Evolutionary conservation across 306 rosid genomes (phyloP), one percentile per base, ranked within the genome.

Genomic region (Prunus salicina): DNA sequence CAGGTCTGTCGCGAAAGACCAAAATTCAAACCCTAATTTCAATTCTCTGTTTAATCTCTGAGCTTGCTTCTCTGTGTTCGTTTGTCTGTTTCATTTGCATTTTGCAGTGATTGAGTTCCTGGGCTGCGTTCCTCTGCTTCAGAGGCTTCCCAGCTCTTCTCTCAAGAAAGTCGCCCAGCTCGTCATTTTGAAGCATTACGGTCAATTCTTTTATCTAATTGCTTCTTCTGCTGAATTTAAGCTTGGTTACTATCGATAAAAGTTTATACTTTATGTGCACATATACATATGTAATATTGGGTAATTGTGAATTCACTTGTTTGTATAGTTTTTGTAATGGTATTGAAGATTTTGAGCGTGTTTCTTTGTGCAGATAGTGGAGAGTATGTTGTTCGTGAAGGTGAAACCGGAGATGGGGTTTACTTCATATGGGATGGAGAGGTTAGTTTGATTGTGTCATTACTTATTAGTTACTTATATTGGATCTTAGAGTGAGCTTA

Each of bases 351-450:
- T 56, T 34, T 57, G 56, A 57, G 67, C 43, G 72, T 20, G 52
- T 6, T 19, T 34, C 19, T 64, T 53, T 64, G n/a, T 84, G 84
- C 75, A 95, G 98, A 84, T 75, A 69, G 80, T 1, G 88, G 97
- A 76, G 90, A 83, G 52, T 77, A 79, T 76, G 86, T 95, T 81
- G 96, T 90, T 67, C 97, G 90, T 25, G 97, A 85, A 78, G 98
- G 93, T 43, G 92, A 92, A 81, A 66, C 76, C 15, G 97, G 88
- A 11, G 95, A 86, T 67, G 97, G 93, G 24, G 87, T 92, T 81
- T 95, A 95, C 89, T 89, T 95, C 86, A 73, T 95, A 58, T 92
- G 86, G 93, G 96, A 92, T 52, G 97, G 98, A 84, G 98, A 92
- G 93, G 98, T 95, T 83, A 79, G 84, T 51, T 64, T 57, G 24